Conservation (phyloP, 2,329 filamentous ascomycete species). For the Fusarium metavorans region DNA sequence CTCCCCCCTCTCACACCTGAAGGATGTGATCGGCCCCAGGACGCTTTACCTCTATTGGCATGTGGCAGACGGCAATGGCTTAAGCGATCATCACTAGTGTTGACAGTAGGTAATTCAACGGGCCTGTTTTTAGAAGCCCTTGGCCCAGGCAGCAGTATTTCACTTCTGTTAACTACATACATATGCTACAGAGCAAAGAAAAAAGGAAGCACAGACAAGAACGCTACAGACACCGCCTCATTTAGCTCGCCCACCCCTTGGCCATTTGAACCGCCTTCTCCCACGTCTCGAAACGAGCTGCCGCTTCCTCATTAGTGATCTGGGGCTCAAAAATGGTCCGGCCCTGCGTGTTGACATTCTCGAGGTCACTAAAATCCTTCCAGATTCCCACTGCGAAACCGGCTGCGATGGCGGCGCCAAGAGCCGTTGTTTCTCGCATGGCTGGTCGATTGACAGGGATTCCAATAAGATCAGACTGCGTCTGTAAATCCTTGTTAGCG, state of each 20-base stretch:
- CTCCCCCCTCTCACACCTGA: not conserved
- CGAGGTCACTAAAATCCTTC: constrained; percentile 79
- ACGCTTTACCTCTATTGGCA: constrained; percentile 1
- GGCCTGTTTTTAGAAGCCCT: constrained; percentile 19
- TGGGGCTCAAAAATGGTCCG: constrained; percentile 76
- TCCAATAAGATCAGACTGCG: constrained; percentile 83
- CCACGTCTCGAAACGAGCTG: constrained; percentile 77
- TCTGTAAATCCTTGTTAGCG: constrained; percentile 55
- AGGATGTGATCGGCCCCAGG: not conserved
- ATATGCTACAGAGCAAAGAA: constrained; percentile 11
- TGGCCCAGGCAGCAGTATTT: constrained; percentile 24
- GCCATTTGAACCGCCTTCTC: constrained; percentile 84
- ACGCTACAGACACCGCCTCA: not conserved
- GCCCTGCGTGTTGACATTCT: constrained; percentile 77
- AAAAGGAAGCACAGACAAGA: constrained; percentile 3
- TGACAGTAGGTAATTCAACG: constrained; percentile 5
- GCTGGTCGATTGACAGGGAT: constrained; percentile 82
- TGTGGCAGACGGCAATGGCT: constrained; percentile 8
- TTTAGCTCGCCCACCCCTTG: constrained; percentile 72
- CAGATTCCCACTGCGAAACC: constrained; percentile 82
- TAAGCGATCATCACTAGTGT: not conserved
- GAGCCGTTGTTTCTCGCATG: constrained; percentile 86
- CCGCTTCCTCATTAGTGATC: constrained; percentile 69
- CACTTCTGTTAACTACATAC: not conserved
- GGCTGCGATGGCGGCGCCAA: constrained; percentile 85